A percentile compares a stretch with the other conserved stretches of the same genome.
These are phyloP conservation scores for Rhododendron molle DNA, from an alignment of 148 eudicot genomes.

Conservation along the genomic window DNA sequence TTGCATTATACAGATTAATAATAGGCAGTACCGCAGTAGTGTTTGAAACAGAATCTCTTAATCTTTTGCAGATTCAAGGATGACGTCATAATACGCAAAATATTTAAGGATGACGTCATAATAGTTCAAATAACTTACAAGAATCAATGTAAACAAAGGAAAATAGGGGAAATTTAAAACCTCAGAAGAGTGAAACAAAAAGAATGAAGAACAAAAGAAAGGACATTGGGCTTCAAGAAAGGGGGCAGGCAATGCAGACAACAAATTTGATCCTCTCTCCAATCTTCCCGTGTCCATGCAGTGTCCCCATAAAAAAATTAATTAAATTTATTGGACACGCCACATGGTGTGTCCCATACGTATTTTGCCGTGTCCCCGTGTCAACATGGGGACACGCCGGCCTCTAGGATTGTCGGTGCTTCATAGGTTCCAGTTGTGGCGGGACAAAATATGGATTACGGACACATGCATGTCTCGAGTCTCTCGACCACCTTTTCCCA, in stretches of 20 bases:
- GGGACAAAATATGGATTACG: background rate
- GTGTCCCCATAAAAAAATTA: too few relatives aligned
- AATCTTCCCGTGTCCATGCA: background rate
- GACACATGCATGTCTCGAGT: background rate
- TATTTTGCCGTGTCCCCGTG: too few relatives aligned
- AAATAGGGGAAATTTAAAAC: background rate
- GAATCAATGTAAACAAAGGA: background rate
- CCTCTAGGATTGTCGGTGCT: too few relatives aligned
- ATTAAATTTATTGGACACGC: too few relatives aligned
- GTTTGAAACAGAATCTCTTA: background rate
- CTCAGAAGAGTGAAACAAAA: background rate
- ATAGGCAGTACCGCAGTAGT: background rate
- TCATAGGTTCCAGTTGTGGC: background rate
- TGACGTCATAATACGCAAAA: background rate
- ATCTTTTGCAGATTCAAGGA: background rate
- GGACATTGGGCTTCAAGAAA: background rate
- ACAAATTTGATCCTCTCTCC: background rate
- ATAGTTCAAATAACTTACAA: background rate
- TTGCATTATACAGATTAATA: background rate
- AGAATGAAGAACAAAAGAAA: background rate
- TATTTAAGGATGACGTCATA: background rate
- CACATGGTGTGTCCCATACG: too few relatives aligned
- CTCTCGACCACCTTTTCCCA: background rate
- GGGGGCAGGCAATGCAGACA: background rate
- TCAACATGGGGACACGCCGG: too few relatives aligned